Evolutionary conservation across 139 green algal genomes (phyloP), one percentile per base, ranked within the genome.

Genomic region (Nannochloris sp.): DNA sequence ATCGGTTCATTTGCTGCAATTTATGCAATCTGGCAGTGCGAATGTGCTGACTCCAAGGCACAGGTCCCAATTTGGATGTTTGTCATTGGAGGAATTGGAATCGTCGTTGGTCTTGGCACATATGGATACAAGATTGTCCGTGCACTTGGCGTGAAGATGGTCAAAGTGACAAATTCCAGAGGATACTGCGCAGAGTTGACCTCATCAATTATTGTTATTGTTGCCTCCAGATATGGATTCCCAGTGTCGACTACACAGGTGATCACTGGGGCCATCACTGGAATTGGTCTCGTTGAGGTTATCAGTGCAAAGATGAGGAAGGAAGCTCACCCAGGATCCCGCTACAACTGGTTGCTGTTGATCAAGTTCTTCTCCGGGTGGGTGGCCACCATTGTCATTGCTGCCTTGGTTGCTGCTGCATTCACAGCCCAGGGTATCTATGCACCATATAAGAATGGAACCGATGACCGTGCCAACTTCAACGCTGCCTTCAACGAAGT

Each of bases 71-170:
- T 75, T 27, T 96, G 87, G 84, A 88, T 94, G n/a, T 72, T 94
- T 50, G 69, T 68, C 0, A 62, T 91, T 9, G 81, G 84, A 37
- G 90, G 78, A 4, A 49, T 62, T 1, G 88, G 88, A 27, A 87
- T 95, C 31, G 81, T 92, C 31, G 7, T 87, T 3, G 90, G 88
- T 2, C 70, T 95, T 24, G 75, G 78, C 14, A 83, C 74, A 0
- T 92, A 88, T 57, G 81, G 83, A 23, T 85, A 88, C 74, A 85
- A 86, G 53, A 86, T 89, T 44, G 79, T 87, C 54, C 61, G 74
- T 5, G 72, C 70, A 3, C 50, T 91, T 49, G 84, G 78, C 1
- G 64, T 75, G n/a, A 83, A 87, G 60, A 64, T 69, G 27, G 77
- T 80, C 14, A 83, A 86, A 57, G 34, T 88, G 31, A 79, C 76